Evolutionary conservation across 140 eudicot genomes (phyloP), one percentile per base, ranked within the genome.

Genomic region (Ambrosia hybrid): DNA sequence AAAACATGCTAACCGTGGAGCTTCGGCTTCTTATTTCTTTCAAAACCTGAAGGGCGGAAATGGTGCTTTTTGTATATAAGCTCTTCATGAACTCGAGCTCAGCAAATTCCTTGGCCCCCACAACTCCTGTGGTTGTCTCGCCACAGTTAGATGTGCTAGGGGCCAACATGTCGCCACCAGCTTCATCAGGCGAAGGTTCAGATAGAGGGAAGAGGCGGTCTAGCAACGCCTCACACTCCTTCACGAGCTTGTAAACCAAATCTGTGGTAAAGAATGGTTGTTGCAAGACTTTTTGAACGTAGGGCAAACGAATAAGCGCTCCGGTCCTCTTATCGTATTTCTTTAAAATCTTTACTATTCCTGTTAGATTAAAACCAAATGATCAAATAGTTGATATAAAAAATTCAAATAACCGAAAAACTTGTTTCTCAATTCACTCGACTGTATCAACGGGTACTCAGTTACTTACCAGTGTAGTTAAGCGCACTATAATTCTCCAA

Each of bases 211-310:
- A 88, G 51, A 85, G 83, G 26, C 67, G 66, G 74, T 87, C 89
- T 15, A 89, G 78, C 74, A 87, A 72, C 39, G 73, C 74, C 77
- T 90, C 96, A 62, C 96, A 87, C 79, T 90, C 96, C 17, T 90
- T 90, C 67, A 90, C 95, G 0, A 90, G 86, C 76, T 87, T 85
- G 86, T 78, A 78, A 39, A 90, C 85, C 71, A 90, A 51, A 70
- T 90, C 96, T 0, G 96, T 90, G 59, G 84, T 87, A 81, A 80
- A 90, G 79, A 90, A 90, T 9, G 96, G 96, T 71, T 90, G 86
- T 56, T 87, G 95, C 30, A 90, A 73, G 16, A 90, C 96, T 73
- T 84, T 87, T 59, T 90, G 96, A 14, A 90, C 85, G 71, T 82
- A 90, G 51, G 96, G 96, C 46, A 83, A 67, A 37, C 94, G 96